A percentile compares a stretch with the other conserved stretches of the same genome.
These are phyloP conservation scores for Penicillium brevicompactum DNA, from an alignment of 2,329 filamentous ascomycete species.

Conservation along the genomic window DNA sequence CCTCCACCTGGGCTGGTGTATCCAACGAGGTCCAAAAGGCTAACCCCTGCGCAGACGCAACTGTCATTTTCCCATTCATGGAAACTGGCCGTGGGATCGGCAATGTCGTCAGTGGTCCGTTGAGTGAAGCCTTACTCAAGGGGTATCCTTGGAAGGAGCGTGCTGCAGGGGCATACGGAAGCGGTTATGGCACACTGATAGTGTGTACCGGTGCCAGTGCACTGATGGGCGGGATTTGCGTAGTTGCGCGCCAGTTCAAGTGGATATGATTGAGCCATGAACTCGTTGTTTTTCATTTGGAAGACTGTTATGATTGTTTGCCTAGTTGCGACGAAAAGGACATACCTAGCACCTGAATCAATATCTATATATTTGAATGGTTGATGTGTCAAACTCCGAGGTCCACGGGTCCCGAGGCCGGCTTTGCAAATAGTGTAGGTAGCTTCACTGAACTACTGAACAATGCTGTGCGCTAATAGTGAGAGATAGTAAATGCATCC, in stretches of 20 bases:
- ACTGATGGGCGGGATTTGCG: conserved; percentile 18
- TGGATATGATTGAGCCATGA: conserved; percentile 10
- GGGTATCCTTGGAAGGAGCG: conserved; percentile 12
- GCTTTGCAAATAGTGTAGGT: too few relatives aligned
- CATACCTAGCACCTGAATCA: not conserved
- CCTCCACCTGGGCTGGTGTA: conserved; percentile 25
- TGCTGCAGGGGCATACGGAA: conserved; percentile 20
- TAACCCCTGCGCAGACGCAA: conserved; percentile 17
- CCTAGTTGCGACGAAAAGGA: not conserved
- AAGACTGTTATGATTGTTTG: not conserved
- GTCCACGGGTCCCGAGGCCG: too few relatives aligned
- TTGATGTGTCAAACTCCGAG: not conserved
- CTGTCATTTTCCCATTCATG: conserved; percentile 27
- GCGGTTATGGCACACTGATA: conserved; percentile 21
- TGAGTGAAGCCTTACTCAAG: conserved; percentile 23
- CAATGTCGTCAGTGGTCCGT: conserved; percentile 22
- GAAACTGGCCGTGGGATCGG: conserved; percentile 24
- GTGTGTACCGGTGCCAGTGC: conserved; percentile 24
- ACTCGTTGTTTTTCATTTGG: not conserved
- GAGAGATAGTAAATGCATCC: not conserved
- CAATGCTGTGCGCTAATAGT: not conserved
- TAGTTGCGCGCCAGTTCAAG: conserved; percentile 14
- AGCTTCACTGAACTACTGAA: not conserved
- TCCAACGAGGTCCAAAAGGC: conserved; percentile 18
- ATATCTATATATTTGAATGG: not conserved